A percentile compares a stretch with the other conserved stretches of the same genome.
Conservation (phyloP, 2,329 filamentous ascomycete genomes). For the Xylaria sp. region DNA sequence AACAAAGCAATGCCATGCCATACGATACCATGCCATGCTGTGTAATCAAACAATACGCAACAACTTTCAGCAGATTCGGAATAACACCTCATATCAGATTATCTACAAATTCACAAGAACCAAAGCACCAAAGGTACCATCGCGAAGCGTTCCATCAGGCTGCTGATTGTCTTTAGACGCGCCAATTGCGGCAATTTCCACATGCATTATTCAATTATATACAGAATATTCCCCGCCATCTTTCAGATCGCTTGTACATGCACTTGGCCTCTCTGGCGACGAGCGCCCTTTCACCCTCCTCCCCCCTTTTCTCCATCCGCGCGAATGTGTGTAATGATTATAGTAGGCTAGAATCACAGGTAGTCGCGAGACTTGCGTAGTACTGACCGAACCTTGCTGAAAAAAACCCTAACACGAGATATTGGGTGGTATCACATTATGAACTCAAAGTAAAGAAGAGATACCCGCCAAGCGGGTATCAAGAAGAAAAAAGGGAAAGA, state of each 20-base stretch:
- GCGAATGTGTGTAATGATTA: not conserved
- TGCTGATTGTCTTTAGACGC: not conserved
- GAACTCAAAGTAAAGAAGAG: constrained; percentile 17
- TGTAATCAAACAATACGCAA: too few relatives aligned
- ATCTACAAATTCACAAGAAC: not conserved
- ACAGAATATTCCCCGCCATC: constrained; percentile 29
- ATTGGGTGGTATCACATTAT: constrained; percentile 31
- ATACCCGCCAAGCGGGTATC: constrained; percentile 1
- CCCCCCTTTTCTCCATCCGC: constrained; percentile 3
- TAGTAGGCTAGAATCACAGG: constrained; percentile 16
- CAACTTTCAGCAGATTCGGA: too few relatives aligned
- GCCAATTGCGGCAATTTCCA: constrained; percentile 15
- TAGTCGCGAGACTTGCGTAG: constrained; percentile 26
- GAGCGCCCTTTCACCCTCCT: not conserved
- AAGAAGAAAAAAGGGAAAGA: constrained; percentile 32
- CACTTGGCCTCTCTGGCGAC: constrained; percentile 14
- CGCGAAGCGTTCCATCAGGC: not conserved
- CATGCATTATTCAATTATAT: constrained; percentile 38
- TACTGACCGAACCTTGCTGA: constrained; percentile 20
- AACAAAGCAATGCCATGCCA: too few relatives aligned
- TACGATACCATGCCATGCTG: too few relatives aligned
- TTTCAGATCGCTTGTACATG: constrained; percentile 28
- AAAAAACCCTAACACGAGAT: constrained; percentile 24
- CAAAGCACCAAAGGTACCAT: not conserved
- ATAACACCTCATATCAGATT: too few relatives aligned